Evolutionary conservation across 441 rosid genomes (phyloP), one percentile per base, ranked within the genome.

Genomic region (Kokia cookei): DNA sequence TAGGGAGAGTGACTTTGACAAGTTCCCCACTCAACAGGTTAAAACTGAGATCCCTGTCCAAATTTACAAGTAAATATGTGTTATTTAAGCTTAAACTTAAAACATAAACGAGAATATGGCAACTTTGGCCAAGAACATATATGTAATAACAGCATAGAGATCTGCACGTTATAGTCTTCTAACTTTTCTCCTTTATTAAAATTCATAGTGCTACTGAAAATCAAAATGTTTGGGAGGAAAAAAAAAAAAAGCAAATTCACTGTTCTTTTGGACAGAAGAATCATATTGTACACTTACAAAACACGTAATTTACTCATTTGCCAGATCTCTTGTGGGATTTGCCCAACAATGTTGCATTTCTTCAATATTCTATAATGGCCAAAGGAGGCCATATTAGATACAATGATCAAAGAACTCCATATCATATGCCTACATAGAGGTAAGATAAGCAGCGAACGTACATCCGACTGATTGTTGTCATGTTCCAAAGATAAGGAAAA

Each of bases 1-100:
- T 17, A 11, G 59, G 17, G 9, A 37, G 47, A 55, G 57, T 72
- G 3, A 75, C 45, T 17, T 40, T 24, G 37, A 85, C 80, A 79
- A 86, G 70, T 58, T 75, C 77, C 61, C 86, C 86, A 32, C 17
- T 59, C 79, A 86, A 69, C 42, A 64, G 72, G 72, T 84, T 86
- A 67, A 84, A 86, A 78, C 86, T 83, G 65, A 86, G 79, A 63
- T 86, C 88, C 71, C 88, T 86, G 71, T 65, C 51, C 76, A 67
- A 73, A 82, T 58, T 19, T 13, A 42, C 9, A 19, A 61, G 63
- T 26, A 53, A 27, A 24, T 32, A 32, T 17, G 10, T 48, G 43
- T 26, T 15, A 26, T 40, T 40, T 40, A 40, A 40, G 43, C 43
- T 40, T 40, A 40, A 40, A 40, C 11, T 40, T 32, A 2, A 62